Evolutionary conservation across 305 asterid species (phyloP), one percentile per base, ranked within the genome.

Genomic region (Fraxinus paxiana): DNA sequence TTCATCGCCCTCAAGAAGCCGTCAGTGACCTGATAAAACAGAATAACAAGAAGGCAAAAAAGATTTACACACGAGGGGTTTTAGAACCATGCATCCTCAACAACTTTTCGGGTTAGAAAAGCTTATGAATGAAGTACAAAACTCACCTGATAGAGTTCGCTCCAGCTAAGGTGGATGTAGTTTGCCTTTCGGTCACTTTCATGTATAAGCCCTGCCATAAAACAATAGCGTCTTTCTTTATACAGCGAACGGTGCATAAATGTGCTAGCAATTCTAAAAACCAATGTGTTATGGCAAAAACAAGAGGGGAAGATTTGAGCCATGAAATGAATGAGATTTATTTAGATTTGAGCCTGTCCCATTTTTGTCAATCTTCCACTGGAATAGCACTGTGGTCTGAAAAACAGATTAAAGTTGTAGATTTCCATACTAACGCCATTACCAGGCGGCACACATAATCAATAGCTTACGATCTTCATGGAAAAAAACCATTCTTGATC

Each of bases 161-260:
- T 37, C 88, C 82, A 72, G 85, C 88, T 82, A 83, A 79, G 41
- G 87, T 56, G 18, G 89, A 78, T 46, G 86, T 78, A 46, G 85
- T 88, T 87, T 86, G 84, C 83, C 97, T 89, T 82, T 87, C 90
- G 63, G 85, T 87, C 87, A 95, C 86, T 82, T 90, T 93, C 99
- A 95, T 92, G 92, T 92, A 93, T 65, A 95, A 87, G 22, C 98
- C 98, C 99, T 95, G 97, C 89, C 34, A 84, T 33, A 76, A 43
- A 46, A 77, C 77, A 38, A 12, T 56, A 67, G 26, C 3, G 13
- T 18, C 67, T 51, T 56, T 17, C 26, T 56, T 56, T 18, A 56
- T 56, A 6, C 28, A 56, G 26, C 0, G 28, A 56, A 56, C 2
- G 26, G 26, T 6, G 67, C 12, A 18, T 9, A 63, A 10, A 24